phyloP scores from a whole-genome alignment of 495 filamentous ascomycete genomes.

The Talaromyces trachyspermus region DNA sequence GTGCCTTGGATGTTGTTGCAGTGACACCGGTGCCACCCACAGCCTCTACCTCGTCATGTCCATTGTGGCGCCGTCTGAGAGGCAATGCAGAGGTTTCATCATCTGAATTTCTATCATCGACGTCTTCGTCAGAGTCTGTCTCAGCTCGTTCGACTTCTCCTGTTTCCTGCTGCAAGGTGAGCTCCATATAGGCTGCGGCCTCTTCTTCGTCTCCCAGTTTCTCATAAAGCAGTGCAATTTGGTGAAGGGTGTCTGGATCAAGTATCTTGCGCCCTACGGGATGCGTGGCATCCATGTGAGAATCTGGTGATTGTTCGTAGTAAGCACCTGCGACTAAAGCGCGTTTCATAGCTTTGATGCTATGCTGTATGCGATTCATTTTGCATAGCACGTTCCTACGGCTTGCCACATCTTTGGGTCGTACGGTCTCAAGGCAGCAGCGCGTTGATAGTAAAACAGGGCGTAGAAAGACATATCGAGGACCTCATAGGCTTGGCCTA shows the following conservation, averaged over 20 bases:
- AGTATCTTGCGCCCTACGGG: constrained; percentile 46
- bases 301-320: constrained; percentile 48
- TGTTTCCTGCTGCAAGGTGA: constrained; percentile 79
- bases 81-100: constrained; percentile 29
- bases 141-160: constrained; percentile 41
- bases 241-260: constrained; percentile 82
- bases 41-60: constrained; percentile 40
- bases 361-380: constrained; percentile 73
- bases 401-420: constrained; percentile 99
- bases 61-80: constrained; percentile 31
- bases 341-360: constrained; percentile 89
- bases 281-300: constrained; percentile 10
- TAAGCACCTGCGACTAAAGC: constrained; percentile 78
- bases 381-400: constrained; percentile 81
- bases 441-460: constrained; percentile 94
- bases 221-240: constrained; percentile 88
- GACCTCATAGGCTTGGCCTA: constrained; percentile 95
- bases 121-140: constrained; percentile 27
- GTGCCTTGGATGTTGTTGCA: constrained; percentile 77
- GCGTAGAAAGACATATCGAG: constrained; percentile 97
- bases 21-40: constrained; percentile 69
- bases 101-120: constrained; percentile 30
- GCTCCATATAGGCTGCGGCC: constrained; percentile 87
- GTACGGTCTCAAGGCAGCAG: constrained; percentile 80
- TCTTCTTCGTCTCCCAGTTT: constrained; percentile 65